Percentiles rank a stretch among this genome's conserved stretches.
These are phyloP conservation scores for Megacollybia marginata DNA, from an alignment of 768 basidiomycete genomes.

Conservation along the genomic window DNA sequence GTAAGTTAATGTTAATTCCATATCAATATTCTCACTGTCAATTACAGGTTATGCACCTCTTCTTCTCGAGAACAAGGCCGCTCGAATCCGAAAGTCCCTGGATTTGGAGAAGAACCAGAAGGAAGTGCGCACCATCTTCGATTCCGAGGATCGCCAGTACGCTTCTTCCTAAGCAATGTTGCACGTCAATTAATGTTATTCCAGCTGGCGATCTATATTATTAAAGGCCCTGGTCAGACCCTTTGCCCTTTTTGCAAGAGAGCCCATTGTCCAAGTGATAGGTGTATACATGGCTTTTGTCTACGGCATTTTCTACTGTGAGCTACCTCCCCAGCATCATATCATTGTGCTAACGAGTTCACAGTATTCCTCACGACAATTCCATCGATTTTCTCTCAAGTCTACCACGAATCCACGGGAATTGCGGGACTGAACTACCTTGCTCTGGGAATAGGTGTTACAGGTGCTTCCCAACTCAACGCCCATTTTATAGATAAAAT, in stretches of 20 bases:
- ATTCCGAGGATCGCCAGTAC: slow-evolving; percentile 34
- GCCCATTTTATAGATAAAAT: slow-evolving; percentile 49
- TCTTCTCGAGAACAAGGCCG: slow-evolving; percentile 45
- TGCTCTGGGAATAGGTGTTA: slow-evolving; percentile 59
- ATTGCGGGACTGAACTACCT: slow-evolving; percentile 66
- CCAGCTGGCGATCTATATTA: slow-evolving; percentile 48
- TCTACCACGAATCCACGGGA: slow-evolving; percentile 49
- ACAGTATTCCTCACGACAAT: slow-evolving; percentile 64
- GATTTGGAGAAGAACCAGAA: slow-evolving; percentile 35
- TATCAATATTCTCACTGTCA: slow-evolving; percentile 12
- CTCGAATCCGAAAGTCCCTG: slow-evolving; percentile 31
- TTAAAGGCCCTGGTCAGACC: slow-evolving; percentile 52
- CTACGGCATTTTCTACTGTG: slow-evolving; percentile 56
- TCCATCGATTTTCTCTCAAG: slow-evolving; percentile 45
- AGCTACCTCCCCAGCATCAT: slow-evolving; percentile 12
- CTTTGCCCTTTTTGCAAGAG: slow-evolving; percentile 49
- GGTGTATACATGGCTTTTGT: slow-evolving; percentile 64
- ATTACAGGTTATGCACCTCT: slow-evolving; percentile 35
- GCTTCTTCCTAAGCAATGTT: slow-evolving; percentile 11
- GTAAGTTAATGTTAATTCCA: slow-evolving; percentile 27
- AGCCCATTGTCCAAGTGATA: slow-evolving; percentile 64
- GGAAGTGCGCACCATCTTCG: slow-evolving; percentile 44
- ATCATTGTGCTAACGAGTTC: not conserved
- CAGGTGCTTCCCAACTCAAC: slow-evolving; percentile 43
- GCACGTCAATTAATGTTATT: not conserved